Evolutionary conservation across 306 rosid genomes (phyloP).

Genomic region (Mucuna pruriens): DNA sequence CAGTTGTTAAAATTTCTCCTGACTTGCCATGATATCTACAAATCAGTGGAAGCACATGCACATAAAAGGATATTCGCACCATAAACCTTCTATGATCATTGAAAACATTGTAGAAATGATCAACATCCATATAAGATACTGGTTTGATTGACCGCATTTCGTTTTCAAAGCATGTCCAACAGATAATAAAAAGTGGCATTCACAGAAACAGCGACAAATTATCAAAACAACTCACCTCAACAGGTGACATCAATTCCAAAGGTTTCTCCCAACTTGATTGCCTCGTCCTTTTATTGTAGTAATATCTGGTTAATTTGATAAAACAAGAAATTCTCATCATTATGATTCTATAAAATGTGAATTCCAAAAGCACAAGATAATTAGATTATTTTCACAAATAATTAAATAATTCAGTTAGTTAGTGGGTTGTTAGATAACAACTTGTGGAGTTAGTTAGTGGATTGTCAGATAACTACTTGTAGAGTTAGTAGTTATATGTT

Average conservation of each 20-base stretch:
- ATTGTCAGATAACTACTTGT: no score
- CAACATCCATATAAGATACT: slow-evolving; percentile 53
- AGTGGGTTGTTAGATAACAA: no score
- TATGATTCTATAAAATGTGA: slow-evolving; percentile 13
- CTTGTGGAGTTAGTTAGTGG: no score
- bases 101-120: slow-evolving; percentile 55
- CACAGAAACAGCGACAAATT: slow-evolving; percentile 25
- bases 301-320: slow-evolving; percentile 62
- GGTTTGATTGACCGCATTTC: slow-evolving; percentile 42
- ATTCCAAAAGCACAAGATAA: slow-evolving; percentile 34
- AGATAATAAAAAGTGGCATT: slow-evolving; percentile 36
- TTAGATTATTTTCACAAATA: slow-evolving; percentile 16
- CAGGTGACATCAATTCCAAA: slow-evolving; percentile 90
- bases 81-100: slow-evolving; percentile 60
- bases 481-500: no score
- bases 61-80: slow-evolving; percentile 71
- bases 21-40: slow-evolving; percentile 93
- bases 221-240: slow-evolving; percentile 74
- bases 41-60: slow-evolving; percentile 92
- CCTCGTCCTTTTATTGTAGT: slow-evolving; percentile 89
- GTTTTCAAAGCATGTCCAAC: slow-evolving; percentile 41
- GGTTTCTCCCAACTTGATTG: slow-evolving; percentile 99
- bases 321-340: slow-evolving; percentile 7
- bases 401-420: no score
- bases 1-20: slow-evolving; percentile 88